These are phyloP conservation scores for Hyphodiscus sp. DNA, from an alignment of 2,329 filamentous ascomycete genomes.

Conservation along the genomic window DNA sequence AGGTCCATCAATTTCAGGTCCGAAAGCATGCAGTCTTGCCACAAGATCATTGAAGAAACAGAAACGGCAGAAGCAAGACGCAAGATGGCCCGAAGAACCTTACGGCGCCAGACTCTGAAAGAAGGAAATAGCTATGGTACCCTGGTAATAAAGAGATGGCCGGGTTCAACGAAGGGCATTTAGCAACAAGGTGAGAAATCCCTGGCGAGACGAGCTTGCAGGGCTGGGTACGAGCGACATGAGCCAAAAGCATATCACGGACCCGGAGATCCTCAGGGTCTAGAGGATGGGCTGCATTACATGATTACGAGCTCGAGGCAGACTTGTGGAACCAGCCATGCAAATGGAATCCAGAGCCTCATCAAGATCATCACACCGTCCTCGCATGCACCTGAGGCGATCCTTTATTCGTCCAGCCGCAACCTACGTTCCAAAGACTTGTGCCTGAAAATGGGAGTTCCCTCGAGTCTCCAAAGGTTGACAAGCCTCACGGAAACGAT, in stretches of 20 bases:
- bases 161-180: background rate
- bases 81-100: constrained; percentile 2
- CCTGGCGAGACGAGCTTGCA: constrained; percentile 1
- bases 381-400: background rate
- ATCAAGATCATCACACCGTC: constrained; percentile 1
- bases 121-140: constrained; percentile 25
- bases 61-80: constrained; percentile 7
- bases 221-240: background rate
- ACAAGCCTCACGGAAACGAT: background rate
- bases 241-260: background rate
- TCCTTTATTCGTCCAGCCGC: background rate
- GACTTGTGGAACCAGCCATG: background rate
- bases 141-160: constrained; percentile 4
- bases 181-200: background rate
- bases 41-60: constrained; percentile 10
- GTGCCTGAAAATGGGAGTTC: background rate
- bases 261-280: background rate
- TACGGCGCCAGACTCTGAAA: constrained; percentile 11
- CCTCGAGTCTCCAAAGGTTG: too few species aligned
- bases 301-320: background rate
- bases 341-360: constrained; percentile 2
- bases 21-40: constrained; percentile 13
- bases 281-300: background rate
- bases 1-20: constrained; percentile 6
- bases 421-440: background rate